Evolutionary conservation across 371 early-diverging fungal genomes (phyloP).

Genomic region (Zopfochytrium polystomum): DNA sequence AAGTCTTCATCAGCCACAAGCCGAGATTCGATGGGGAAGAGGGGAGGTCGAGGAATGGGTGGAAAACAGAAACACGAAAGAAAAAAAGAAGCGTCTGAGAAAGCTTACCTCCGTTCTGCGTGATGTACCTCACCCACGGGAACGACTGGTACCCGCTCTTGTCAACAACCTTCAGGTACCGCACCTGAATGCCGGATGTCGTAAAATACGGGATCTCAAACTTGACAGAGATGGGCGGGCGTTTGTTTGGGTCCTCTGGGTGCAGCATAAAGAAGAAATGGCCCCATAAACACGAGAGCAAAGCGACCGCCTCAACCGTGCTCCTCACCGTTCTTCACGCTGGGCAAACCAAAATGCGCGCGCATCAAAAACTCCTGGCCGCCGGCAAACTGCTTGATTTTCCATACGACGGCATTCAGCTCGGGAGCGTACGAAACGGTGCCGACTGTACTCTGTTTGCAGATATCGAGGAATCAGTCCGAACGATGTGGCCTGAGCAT

Average conservation of each 20-base stretch:
- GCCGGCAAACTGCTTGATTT: conserved; percentile 96
- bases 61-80: conserved; percentile 4
- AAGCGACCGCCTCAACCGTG: conserved; percentile 15
- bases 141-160: conserved; percentile 97
- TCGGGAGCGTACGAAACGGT: conserved; percentile 94
- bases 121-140: conserved; percentile 98
- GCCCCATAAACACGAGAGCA: not conserved
- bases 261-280: not conserved
- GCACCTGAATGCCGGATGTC: conserved; percentile 93
- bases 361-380: conserved; percentile 94
- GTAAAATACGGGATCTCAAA: conserved; percentile 99
- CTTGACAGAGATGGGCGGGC: conserved; percentile 93
- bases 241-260: conserved; percentile 87
- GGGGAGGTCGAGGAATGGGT: no score
- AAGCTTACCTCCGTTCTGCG: conserved; percentile 81
- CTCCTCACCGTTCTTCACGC: conserved; percentile 83
- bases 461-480: no score
- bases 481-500: no score
- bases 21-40: no score
- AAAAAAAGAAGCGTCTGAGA: conserved; percentile 1
- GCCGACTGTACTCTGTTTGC: conserved; percentile 72
- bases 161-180: conserved; percentile 97
- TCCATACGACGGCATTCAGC: conserved; percentile 91
- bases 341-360: conserved; percentile 95
- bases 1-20: no score